These are phyloP conservation scores for Septoria linicola DNA, from an alignment of 2,329 filamentous ascomycete genomes.

Conservation along the genomic window DNA sequence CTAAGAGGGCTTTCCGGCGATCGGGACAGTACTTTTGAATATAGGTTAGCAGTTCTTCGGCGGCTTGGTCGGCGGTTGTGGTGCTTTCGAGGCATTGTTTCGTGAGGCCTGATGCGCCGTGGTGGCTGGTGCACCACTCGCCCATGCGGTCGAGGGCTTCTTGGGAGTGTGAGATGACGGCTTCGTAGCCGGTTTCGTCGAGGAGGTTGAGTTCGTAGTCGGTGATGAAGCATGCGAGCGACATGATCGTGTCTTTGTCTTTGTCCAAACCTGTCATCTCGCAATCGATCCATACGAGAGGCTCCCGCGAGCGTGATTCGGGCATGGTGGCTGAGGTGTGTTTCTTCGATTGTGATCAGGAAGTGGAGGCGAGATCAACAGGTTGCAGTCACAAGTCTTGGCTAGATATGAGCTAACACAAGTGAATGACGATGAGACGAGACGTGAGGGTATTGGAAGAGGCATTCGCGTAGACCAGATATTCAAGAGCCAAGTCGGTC, in stretches of 20 bases:
- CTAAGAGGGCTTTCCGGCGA: constrained; percentile 67
- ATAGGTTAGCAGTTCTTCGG: constrained; percentile 71
- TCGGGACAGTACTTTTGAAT: constrained; percentile 70
- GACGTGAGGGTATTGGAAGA: too few species aligned
- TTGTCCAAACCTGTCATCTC: constrained; percentile 87
- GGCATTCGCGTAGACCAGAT: too few species aligned
- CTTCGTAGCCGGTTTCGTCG: constrained; percentile 75
- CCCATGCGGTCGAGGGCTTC: constrained; percentile 75
- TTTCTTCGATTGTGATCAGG: too few species aligned
- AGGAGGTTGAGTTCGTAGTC: constrained; percentile 73
- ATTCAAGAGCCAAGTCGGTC: too few species aligned
- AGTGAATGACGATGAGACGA: not conserved
- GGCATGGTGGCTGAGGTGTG: constrained; percentile 36
- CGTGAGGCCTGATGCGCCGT: constrained; percentile 78
- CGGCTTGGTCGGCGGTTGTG: constrained; percentile 70
- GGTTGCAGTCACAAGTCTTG: not conserved
- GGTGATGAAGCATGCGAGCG: constrained; percentile 58
- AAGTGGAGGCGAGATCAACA: too few species aligned
- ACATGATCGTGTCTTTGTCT: constrained; percentile 28
- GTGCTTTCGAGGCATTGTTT: constrained; percentile 70
- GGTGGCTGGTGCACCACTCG: constrained; percentile 82
- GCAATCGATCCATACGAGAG: constrained; percentile 84
- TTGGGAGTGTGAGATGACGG: constrained; percentile 70
- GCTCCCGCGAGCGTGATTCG: constrained; percentile 56
- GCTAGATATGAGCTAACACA: not conserved